A percentile compares a stretch with the other conserved stretches of the same genome.
These are phyloP conservation scores for Aspergillus thermomutatus DNA, from an alignment of 2,329 filamentous ascomycete species.

Conservation along the genomic window DNA sequence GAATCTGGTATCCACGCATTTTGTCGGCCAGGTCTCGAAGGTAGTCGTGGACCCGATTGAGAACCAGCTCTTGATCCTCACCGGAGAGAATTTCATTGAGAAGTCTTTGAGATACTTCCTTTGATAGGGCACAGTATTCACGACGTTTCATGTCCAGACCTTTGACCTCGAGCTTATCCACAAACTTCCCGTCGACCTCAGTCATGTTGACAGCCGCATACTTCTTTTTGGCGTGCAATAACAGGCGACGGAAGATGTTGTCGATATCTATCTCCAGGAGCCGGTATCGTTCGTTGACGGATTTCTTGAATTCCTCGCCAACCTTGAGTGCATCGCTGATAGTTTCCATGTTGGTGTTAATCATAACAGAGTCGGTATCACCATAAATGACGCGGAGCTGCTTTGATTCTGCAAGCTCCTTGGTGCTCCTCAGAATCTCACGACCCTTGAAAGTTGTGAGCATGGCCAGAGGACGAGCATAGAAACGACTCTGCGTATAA, in stretches of 20 bases:
- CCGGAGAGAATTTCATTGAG: constrained; percentile 94
- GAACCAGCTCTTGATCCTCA: constrained; percentile 81
- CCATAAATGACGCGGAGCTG: constrained; percentile 95
- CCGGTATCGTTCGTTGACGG: constrained; percentile 90
- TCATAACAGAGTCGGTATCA: constrained; percentile 99
- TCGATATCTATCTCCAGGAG: constrained; percentile 97
- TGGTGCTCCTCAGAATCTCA: constrained; percentile 94
- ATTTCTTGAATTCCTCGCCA: constrained; percentile 89
- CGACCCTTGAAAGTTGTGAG: constrained; percentile 96
- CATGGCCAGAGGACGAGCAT: constrained; percentile 89
- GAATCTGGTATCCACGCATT: constrained; percentile 77
- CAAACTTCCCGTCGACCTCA: constrained; percentile 80
- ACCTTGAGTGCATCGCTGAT: constrained; percentile 87
- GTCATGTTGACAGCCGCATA: constrained; percentile 95
- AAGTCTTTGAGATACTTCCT: constrained; percentile 86
- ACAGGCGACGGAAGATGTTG: constrained; percentile 88
- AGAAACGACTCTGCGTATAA: constrained; percentile 95
- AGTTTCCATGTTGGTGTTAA: constrained; percentile 96
- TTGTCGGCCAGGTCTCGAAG: constrained; percentile 77
- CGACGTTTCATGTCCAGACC: constrained; percentile 96
- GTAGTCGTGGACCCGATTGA: constrained; percentile 90
- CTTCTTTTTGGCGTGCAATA: constrained; percentile 98
- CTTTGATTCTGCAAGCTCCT: constrained; percentile 88
- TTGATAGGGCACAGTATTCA: constrained; percentile 93
- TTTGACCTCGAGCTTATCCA: constrained; percentile 96